Evolutionary conservation across 257 asterid genomes (phyloP).

Genomic region (Solanum habrochaites): DNA sequence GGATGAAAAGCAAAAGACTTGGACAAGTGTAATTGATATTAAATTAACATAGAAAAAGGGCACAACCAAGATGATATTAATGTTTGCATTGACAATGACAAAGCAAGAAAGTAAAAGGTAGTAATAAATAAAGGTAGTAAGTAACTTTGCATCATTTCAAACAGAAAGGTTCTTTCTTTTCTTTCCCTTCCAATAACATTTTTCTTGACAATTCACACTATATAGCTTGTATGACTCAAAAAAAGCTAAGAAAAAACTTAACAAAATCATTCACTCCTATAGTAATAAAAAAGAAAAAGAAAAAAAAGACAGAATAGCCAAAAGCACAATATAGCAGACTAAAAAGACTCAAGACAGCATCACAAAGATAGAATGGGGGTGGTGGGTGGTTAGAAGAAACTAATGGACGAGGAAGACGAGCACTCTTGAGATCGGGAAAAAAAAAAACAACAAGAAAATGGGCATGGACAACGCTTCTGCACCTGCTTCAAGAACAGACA

Average conservation of each 20-base stretch:
- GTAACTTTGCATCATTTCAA: constrained; percentile 38
- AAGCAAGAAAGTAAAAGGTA: constrained; percentile 10
- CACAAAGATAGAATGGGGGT: background rate
- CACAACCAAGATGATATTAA: constrained; percentile 23
- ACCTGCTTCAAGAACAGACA: constrained; percentile 31
- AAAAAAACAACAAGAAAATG: background rate
- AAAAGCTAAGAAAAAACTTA: constrained; percentile 5
- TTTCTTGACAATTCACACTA: constrained; percentile 48
- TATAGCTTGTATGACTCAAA: constrained; percentile 20
- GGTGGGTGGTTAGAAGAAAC: constrained; percentile 17
- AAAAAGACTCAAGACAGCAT: constrained; percentile 1
- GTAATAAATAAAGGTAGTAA: constrained; percentile 13
- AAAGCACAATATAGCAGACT: constrained; percentile 30
- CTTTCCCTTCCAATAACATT: constrained; percentile 16
- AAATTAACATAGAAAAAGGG: background rate
- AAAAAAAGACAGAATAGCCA: constrained; percentile 16
- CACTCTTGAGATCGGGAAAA: background rate
- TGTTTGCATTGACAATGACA: constrained; percentile 39
- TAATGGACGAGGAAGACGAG: background rate
- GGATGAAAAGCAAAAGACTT: background rate
- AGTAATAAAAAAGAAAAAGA: background rate
- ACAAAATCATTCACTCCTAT: constrained; percentile 30
- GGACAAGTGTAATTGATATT: background rate
- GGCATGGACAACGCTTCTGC: constrained; percentile 79
- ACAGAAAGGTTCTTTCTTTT: constrained; percentile 22